Conservation (phyloP, 306 rosid species). For the Cotoneaster glaucophyllus region DNA sequence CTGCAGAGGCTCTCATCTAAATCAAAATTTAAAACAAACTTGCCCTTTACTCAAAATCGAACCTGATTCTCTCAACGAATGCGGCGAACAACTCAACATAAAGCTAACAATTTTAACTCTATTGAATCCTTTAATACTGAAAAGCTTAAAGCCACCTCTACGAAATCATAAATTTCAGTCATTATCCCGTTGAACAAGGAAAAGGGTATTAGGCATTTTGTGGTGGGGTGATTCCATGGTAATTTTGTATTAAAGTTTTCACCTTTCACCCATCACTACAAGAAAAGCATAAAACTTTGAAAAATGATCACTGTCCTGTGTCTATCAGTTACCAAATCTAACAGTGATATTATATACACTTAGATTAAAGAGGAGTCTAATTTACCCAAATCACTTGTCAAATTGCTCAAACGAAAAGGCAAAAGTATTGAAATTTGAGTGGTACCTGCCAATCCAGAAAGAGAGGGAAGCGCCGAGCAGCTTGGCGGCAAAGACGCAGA, state of each 20-base stretch:
- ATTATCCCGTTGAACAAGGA: background rate
- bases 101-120: background rate
- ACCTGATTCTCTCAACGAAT: background rate
- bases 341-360: background rate
- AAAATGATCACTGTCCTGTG: background rate
- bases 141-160: background rate
- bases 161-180: background rate
- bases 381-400: background rate
- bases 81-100: background rate
- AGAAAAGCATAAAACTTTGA: background rate
- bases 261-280: background rate
- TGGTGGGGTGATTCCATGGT: background rate
- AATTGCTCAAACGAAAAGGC: background rate
- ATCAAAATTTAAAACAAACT: background rate
- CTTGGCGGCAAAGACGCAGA: conserved; percentile 85
- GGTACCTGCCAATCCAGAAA: conserved; percentile 77
- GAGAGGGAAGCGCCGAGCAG: conserved; percentile 85
- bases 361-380: background rate
- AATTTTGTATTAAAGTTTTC: background rate
- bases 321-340: background rate
- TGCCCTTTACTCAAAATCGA: background rate
- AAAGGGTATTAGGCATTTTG: background rate
- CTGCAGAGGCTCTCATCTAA: background rate
- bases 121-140: background rate
- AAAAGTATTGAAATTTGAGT: background rate